Evolutionary conservation across 2,329 filamentous ascomycete species (phyloP), one percentile per base, ranked within the genome.

Genomic region (Daldinia sp.): DNA sequence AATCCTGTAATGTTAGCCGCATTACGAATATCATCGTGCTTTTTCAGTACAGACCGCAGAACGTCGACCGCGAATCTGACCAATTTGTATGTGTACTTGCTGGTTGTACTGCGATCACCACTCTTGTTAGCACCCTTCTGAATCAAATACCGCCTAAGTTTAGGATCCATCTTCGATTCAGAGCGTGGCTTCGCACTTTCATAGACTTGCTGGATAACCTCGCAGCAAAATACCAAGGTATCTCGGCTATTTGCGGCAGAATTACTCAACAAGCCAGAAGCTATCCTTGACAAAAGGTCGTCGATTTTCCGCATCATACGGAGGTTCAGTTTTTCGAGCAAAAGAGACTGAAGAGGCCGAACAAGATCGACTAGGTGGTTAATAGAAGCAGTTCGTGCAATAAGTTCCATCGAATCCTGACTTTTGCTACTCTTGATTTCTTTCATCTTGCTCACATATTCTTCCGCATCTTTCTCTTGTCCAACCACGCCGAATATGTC

Each of bases 391-490:
- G 89, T 93, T 72, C 90, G 92, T 23, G 95, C 91, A 67, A 98
- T 84, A 13, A 98, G 82, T 76, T 98, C 94, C 89, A 98, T 96
- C 0, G 95, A 96, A 74, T 99, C 96, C 72, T 94, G 96, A 74
- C 94, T 97, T 82, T 98, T 99, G 82, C 92, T 97, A 77, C 92
- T 95, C 81, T 97, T 98, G 58, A 99, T 90, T 78, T 99, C 95
- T 77, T 96, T 97, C 90, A 96, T 97, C 77, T 94, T 91, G 75
- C 89, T 97, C 58, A 90, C 90, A 75, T 99, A 99, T 54, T 94
- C 95, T 71, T 97, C 93, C 0, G 94, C 94, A 71, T 99, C 95
- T 77, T 99, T 99, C 74, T 99, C 94, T 78, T 97, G 91, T 1
- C 95, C 95, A 30, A 91, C 90, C 4, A 88, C 87, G 27, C 96